Base-by-base conservation (phyloP, 176 grass and related monocot species). In the Aegilops tauschii region DNA sequence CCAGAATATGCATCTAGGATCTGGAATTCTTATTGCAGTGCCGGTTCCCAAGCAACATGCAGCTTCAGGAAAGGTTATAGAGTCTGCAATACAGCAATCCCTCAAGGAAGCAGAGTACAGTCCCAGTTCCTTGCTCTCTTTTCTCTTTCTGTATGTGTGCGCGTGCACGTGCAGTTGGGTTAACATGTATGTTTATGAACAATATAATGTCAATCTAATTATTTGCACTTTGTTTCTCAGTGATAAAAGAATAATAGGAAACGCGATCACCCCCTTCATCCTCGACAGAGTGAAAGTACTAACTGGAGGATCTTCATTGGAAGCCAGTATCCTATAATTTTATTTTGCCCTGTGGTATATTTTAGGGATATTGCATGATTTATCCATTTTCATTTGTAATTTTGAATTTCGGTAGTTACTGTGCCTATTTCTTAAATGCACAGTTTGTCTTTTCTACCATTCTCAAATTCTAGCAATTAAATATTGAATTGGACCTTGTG, bases 271-370 rank as follows among this genome's bases (percentile, higher is more conserved):
- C 40, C 95, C 95, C 25, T 98, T 95, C 84, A 80, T 95, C 77
- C 93, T 98, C 79, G 85, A 88, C 31, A 90, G 95, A 92, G 95
- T 95, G 80, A 98, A 95, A 87, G 91, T 93, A 56, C 87, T 95
- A 36, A 98, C 91, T 18, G 87, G 91, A 84, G 93, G 95, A 67
- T 76, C 89, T 64, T 95, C 95, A 12, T 58, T 98, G 75, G 88
- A 89, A 86, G 91, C 93, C 40, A 98, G 93, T 93, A 98, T 95
- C 95, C 95, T 98, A 42, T 69, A 68, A 10, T 65, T 66, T 78
- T 84, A 68, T 72, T 61, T 28, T 1, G n/a, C 17, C 34, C 6
- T 84, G 12, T 75, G 40, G 61, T 23, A 27, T 79, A 40, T 77
- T 75, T 81, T 67, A 54, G 47, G 28, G 67, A 37, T 80, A 35